Conservation (phyloP, 495 filamentous ascomycete species). For the Aspergillus baeticus region DNA sequence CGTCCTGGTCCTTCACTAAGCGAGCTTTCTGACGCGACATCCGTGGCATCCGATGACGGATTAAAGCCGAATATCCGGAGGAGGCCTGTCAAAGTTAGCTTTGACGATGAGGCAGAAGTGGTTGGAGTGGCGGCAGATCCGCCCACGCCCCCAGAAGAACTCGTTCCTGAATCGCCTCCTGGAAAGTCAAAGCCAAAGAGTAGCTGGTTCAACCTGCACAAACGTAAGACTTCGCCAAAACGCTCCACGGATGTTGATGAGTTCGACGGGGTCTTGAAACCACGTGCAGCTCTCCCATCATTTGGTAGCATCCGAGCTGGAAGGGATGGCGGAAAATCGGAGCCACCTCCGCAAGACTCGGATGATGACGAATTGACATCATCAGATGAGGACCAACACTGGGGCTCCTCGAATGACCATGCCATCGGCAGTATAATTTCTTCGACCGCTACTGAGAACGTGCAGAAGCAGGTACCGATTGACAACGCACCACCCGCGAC, state of each 20-base stretch:
- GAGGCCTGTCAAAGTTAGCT: slow-evolving; percentile 78
- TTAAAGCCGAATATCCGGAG: slow-evolving; percentile 50
- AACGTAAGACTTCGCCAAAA: slow-evolving; percentile 37
- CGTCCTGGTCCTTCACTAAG: slow-evolving; percentile 44
- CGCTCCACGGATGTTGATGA: slow-evolving; percentile 49
- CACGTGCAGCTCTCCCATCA: slow-evolving; percentile 72
- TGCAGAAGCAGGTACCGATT: not conserved
- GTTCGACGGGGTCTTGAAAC: slow-evolving; percentile 65
- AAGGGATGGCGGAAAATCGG: slow-evolving; percentile 29
- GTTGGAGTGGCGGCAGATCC: slow-evolving; percentile 59
- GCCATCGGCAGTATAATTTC: slow-evolving; percentile 59
- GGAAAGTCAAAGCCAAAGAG: slow-evolving; percentile 42
- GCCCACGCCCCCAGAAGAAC: slow-evolving; percentile 48
- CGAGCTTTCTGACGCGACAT: slow-evolving; percentile 61
- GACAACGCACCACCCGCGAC: not conserved
- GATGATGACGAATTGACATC: slow-evolving; percentile 19
- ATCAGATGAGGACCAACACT: not conserved
- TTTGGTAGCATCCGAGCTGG: slow-evolving; percentile 74
- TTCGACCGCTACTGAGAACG: slow-evolving; percentile 12
- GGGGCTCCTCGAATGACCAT: slow-evolving; percentile 59
- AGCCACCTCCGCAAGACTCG: slow-evolving; percentile 31
- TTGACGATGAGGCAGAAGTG: slow-evolving; percentile 70
- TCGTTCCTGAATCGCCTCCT: slow-evolving; percentile 46
- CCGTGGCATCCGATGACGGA: slow-evolving; percentile 60
- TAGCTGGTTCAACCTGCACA: slow-evolving; percentile 56